Base-by-base conservation (phyloP, 1,284 basidiomycete species). In the Microbotryomycetes sp. region DNA sequence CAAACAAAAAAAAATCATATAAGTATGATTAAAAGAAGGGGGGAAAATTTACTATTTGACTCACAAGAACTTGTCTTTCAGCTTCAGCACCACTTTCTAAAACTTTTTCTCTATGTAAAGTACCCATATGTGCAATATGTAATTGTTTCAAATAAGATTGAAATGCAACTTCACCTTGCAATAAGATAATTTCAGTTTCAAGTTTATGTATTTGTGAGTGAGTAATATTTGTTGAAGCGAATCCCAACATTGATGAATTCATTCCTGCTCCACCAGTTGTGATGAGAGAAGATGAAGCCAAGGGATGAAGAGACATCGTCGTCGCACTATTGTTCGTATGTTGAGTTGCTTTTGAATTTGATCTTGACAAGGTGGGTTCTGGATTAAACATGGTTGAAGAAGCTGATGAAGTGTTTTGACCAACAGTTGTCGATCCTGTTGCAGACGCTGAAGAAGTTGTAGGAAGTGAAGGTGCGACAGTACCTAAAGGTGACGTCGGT, bases 141-240 rank as follows among this genome's bases (percentile, higher is more conserved):
- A 89, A 83, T 66, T 86, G 79, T 62, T 86, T 84, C 48, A 87
- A 78, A 86, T 87, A 90, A 25, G 85, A 77, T 76, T 90, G 86
- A 62, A 89, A 87, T 71, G 88, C 88, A 47, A 89, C 81, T 67
- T 89, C 87, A 72, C 84, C 88, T 56, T 84, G 80, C 28, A 90
- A 76, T 36, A 89, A 76, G 6, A 89, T 74, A 3, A 87, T 80
- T 70, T 89, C 86, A 49, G 85, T 80, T 73, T 90, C 88, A 59
- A 90, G 76, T 7, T 79, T 80, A 22, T 84, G 80, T 30, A 90
- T 78, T 1, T 86, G 87, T 1, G 82, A 83, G 29, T 81, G 77
- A 55, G 87, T 79, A 82, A 88, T 87, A 60, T 84, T 82, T 68
- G 83, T 80, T n/a, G 88, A 76, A 2, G 85, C 86, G 54, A 87